A percentile compares a stretch with the other conserved stretches of the same genome.
phyloP scores from a whole-genome alignment of 148 eudicot genomes.

The Polygonum aviculare region DNA sequence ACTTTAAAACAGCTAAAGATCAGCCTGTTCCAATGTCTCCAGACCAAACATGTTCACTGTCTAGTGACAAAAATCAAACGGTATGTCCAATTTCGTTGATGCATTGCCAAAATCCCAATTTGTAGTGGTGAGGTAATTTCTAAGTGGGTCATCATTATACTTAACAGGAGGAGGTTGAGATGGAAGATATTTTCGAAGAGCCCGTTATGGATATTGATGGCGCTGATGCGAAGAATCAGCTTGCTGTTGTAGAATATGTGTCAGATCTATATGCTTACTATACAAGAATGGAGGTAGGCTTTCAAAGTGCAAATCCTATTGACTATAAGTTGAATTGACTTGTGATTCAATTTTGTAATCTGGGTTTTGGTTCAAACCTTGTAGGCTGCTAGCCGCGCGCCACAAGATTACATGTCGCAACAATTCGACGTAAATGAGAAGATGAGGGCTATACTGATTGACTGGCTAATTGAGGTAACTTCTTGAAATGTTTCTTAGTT shows the following conservation, averaged over 20 bases:
- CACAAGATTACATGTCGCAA: conserved; percentile 50
- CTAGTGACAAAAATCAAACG: conserved; percentile 28
- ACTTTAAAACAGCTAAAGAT: conserved; percentile 19
- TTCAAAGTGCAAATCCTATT: not conserved
- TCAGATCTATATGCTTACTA: conserved; percentile 63
- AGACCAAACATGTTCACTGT: conserved; percentile 24
- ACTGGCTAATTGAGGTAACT: conserved; percentile 74
- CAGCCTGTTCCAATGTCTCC: conserved; percentile 42
- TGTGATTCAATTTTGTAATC: not conserved
- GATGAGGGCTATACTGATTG: conserved; percentile 79
- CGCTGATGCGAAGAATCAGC: conserved; percentile 51
- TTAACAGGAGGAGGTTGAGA: conserved; percentile 52
- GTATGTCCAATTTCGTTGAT: conserved; percentile 13
- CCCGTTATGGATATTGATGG: conserved; percentile 55
- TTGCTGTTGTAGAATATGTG: conserved; percentile 58
- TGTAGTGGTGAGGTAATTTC: not conserved
- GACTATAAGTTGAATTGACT: not conserved
- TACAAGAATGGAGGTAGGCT: conserved; percentile 57
- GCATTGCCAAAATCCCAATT: not conserved
- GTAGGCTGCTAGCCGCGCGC: conserved; percentile 48
- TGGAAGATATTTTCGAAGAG: conserved; percentile 79
- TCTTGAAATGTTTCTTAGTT: not conserved
- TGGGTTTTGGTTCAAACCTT: not conserved
- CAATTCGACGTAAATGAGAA: conserved; percentile 71
- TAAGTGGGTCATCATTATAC: not conserved